These are phyloP conservation scores for Xylaria sp. DNA, from an alignment of 2,329 filamentous ascomycete species.

Conservation along the genomic window DNA sequence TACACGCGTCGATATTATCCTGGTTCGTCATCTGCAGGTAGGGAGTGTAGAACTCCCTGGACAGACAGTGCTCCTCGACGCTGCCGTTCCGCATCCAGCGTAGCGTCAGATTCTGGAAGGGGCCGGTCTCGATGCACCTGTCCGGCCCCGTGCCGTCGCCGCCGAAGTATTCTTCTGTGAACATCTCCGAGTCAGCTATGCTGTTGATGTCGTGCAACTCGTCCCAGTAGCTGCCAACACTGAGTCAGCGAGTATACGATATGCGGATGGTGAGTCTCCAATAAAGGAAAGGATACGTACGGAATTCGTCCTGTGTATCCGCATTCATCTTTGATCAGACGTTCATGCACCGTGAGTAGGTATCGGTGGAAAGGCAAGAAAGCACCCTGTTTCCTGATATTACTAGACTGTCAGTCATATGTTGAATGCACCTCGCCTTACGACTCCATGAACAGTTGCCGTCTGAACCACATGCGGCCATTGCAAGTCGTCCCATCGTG, in stretches of 20 bases:
- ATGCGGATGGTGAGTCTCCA: not conserved
- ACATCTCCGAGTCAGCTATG: conserved; percentile 5
- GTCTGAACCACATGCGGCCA: conserved; percentile 20
- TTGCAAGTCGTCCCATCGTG: conserved; percentile 23
- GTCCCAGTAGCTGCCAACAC: conserved; percentile 6
- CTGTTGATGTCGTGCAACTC: conserved; percentile 12
- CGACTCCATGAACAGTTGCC: conserved; percentile 11
- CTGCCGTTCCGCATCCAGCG: not conserved
- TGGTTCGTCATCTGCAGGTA: conserved; percentile 14
- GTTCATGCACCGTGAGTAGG: conserved; percentile 20
- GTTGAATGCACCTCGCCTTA: not conserved
- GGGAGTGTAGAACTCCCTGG: conserved; percentile 1
- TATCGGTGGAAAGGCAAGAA: conserved; percentile 31
- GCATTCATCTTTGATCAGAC: conserved; percentile 25
- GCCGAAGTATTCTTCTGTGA: conserved; percentile 13
- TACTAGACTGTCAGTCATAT: not conserved
- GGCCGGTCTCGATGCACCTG: conserved; percentile 14
- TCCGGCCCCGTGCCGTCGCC: conserved; percentile 12
- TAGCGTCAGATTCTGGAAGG: conserved; percentile 12
- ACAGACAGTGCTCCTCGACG: conserved; percentile 11
- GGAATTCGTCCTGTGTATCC: conserved; percentile 27
- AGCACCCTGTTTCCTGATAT: conserved; percentile 5
- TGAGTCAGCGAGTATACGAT: not conserved
- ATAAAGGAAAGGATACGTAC: conserved; percentile 6
- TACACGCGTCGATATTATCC: conserved; percentile 14